phyloP scores from a whole-genome alignment of 1,284 basidiomycete genomes.

The Takashimella tepidaria region DNA sequence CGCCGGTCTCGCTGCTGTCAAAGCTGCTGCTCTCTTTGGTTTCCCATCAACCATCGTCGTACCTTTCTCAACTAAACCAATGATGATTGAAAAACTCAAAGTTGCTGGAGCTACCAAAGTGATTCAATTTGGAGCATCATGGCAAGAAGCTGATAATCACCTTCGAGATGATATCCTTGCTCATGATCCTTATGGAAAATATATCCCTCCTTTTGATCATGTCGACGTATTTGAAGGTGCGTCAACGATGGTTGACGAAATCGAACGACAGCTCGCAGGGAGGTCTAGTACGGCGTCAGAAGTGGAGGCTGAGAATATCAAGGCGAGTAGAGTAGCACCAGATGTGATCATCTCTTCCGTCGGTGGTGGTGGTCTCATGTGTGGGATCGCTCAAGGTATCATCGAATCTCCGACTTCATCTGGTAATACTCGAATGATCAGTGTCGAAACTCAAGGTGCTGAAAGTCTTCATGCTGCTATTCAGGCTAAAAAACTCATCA shows the following conservation, averaged over 20 bases:
- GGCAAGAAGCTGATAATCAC: constrained; percentile 23
- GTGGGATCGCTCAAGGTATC: constrained; percentile 22
- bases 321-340: background rate
- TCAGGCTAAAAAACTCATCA: constrained; percentile 16
- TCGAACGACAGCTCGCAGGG: constrained; percentile 10
- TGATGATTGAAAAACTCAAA: constrained; percentile 23
- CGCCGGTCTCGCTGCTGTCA: constrained; percentile 28
- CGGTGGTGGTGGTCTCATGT: constrained; percentile 28
- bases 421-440: constrained; percentile 12
- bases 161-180: constrained; percentile 14
- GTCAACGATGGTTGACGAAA: constrained; percentile 19
- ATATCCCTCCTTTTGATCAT: constrained; percentile 31
- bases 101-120: constrained; percentile 23
- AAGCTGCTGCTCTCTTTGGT: constrained; percentile 18
- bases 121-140: constrained; percentile 20
- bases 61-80: constrained; percentile 17
- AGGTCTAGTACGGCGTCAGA: background rate
- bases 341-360: constrained; percentile 26
- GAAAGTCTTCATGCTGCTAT: constrained; percentile 23
- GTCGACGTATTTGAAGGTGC: constrained; percentile 24
- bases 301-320: background rate
- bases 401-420: constrained; percentile 1
- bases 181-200: constrained; percentile 17
- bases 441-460: constrained; percentile 28
- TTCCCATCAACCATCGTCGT: constrained; percentile 24